Evolutionary conservation across 148 eudicot species (phyloP).

Genomic region (Cornus suecica): DNA sequence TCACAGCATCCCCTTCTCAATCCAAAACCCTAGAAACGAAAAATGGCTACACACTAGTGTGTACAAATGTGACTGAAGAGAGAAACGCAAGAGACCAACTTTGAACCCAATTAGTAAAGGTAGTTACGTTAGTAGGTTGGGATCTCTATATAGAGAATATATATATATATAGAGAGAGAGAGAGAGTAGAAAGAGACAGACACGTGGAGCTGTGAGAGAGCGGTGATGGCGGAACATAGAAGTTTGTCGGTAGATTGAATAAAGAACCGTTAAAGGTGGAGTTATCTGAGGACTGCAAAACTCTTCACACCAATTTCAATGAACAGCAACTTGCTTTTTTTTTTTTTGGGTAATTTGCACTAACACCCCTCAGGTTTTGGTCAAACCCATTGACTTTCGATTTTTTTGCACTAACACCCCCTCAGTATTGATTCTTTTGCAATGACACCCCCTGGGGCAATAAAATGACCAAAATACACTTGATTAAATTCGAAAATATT

Average conservation of each 20-base stretch:
- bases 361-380: too few relatives aligned
- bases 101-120: neutral
- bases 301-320: too few relatives aligned
- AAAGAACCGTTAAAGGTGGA: neutral
- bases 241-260: neutral
- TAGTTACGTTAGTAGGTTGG: neutral
- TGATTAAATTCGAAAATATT: too few relatives aligned
- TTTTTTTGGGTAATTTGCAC: too few relatives aligned
- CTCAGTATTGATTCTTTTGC: too few relatives aligned
- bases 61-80: neutral
- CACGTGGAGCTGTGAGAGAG: conserved; percentile 9
- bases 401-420: too few relatives aligned
- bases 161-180: neutral
- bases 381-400: too few relatives aligned
- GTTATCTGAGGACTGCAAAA: neutral
- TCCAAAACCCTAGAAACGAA: conserved; percentile 8
- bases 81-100: neutral
- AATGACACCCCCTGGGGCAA: too few relatives aligned
- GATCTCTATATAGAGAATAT: neutral
- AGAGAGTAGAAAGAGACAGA: too few relatives aligned
- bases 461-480: too few relatives aligned
- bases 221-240: conserved; percentile 13
- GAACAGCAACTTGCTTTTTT: too few relatives aligned
- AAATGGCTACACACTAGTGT: neutral
- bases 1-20: conserved; percentile 30